Evolutionary conservation across 2,329 filamentous ascomycete species (phyloP), one percentile per base, ranked within the genome.

Genomic region (Harringtonia aguacate): DNA sequence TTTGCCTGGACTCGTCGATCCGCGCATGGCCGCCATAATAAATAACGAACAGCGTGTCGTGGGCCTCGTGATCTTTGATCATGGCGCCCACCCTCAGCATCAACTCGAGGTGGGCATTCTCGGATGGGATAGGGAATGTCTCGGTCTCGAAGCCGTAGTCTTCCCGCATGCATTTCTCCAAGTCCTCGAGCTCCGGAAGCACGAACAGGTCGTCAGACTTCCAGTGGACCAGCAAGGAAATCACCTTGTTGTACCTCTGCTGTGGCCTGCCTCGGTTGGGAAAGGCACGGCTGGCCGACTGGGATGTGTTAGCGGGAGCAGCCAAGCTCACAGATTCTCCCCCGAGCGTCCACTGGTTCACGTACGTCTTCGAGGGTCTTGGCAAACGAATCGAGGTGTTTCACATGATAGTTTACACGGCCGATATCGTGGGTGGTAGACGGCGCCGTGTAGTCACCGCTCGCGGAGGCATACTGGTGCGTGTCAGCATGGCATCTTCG

Each of bases 21-120:
- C 69, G 68, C 4, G 74, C 74, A 55, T 79, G 75, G 1, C 75
- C 75, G 12, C 73, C 75, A 44, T 79, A 78, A 54, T 78, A 79
- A 15, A 78, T 59, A 9, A 78, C 55, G 49, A 78, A 75, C 2
- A 79, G 58, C 0, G 73, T 77, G 38, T 77, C 70, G 36, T 65
- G 63, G 4, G 68, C 68, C 22, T 48, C 75, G 43, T 75, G 64
- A 38, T 73, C 67, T 52, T 77, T 76, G 54, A 78, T 72, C 55
- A 78, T 62, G 49, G 72, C 67, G 4, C 69, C 72, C 27, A 77
- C 62, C 45, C 69, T 68, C 59, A 77, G 62, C 69, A 76, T 77
- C 45, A 77, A 57, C 53, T 77, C 73, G 15, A 77, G 60, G 49
- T 78, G 75, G 10, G 75, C 65, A 52, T 77, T 77, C 44, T 75